Base-by-base conservation (phyloP, 2,329 filamentous ascomycete genomes). In the Calonectria pseudoreteaudii region DNA sequence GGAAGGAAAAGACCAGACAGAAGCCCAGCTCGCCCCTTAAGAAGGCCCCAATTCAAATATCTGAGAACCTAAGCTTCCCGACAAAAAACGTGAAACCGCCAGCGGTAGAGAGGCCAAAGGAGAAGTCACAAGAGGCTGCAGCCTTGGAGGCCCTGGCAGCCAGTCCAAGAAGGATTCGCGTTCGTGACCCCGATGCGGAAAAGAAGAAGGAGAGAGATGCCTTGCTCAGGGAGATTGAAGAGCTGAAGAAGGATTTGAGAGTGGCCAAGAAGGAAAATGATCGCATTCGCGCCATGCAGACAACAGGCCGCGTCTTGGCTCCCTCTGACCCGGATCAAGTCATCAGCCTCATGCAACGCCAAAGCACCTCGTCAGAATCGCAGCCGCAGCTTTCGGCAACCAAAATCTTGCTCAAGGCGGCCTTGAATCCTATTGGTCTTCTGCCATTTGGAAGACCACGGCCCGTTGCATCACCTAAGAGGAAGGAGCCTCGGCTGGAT, bases 231-330 rank as follows among this genome's bases (percentile, higher is more conserved):
- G 89, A 94, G 78, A 83, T 94, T 3, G 85, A 87, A 47, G 84
- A 85, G 53, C 82, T 95, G 0, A 88, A 90, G 79, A 86, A 86
- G 28, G 93, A 95, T 75, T 80, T 94, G n/a, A 82, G 86, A 11
- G 79, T 91, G 7, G 87, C 90, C 10, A 87, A 87, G 66, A 85
- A 85, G n/a, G 92, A 92, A 78, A 92, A 92, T 67, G 87, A 90
- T 60, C 87, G 90, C 23, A 83, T 92, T 65, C 85, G 87, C 36
- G 58, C 82, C 10, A 82, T 84, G 78, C 84, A 87, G 64, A 79
- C 83, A 2, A 85, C 86, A 8, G 85, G 87, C 14, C 84, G 86
- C 14, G 76, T 78, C 0, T 76, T 84, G 7, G 81, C 84, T 1
- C 77, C 80, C 0, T 73, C 81, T 6, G 81, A 88, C 13, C 83